These are phyloP conservation scores for Kregervanrija delftensis DNA, from an alignment of 805 yeast species.

Conservation along the genomic window DNA sequence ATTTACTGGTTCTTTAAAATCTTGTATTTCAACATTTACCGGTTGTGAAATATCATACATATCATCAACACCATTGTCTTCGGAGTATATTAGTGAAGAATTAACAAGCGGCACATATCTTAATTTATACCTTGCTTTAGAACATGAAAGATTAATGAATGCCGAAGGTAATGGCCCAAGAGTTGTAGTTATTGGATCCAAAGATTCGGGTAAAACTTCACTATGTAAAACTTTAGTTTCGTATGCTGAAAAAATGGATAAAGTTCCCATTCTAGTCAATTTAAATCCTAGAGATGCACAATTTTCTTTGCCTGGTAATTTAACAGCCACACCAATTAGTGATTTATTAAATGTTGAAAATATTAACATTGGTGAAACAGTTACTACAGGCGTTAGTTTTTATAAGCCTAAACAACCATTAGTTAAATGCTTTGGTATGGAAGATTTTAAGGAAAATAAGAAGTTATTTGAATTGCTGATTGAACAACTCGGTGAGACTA, in stretches of 20 bases:
- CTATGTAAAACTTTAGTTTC: slow-evolving; percentile 61
- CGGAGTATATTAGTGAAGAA: slow-evolving; percentile 67
- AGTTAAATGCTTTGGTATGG: slow-evolving; percentile 76
- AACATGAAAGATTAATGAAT: slow-evolving; percentile 36
- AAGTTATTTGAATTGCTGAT: slow-evolving; percentile 13
- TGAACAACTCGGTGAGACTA: slow-evolving; percentile 32
- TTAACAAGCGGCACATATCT: slow-evolving; percentile 57
- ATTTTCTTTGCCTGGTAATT: slow-evolving; percentile 64
- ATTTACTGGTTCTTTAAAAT: slow-evolving; percentile 45
- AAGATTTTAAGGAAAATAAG: slow-evolving; percentile 46
- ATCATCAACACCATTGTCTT: slow-evolving; percentile 29
- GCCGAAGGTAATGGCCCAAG: slow-evolving; percentile 32
- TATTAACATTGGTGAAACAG: slow-evolving; percentile 67
- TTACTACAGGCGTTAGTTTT: slow-evolving; percentile 66
- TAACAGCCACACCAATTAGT: slow-evolving; percentile 78
- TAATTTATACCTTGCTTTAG: slow-evolving; percentile 71
- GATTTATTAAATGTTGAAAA: slow-evolving; percentile 73
- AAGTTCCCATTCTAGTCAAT: slow-evolving; percentile 67
- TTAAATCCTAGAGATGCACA: slow-evolving; percentile 60
- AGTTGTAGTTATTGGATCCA: slow-evolving; percentile 70
- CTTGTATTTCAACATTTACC: slow-evolving; percentile 51
- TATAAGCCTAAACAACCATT: slow-evolving; percentile 86
- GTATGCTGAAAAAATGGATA: slow-evolving; percentile 69
- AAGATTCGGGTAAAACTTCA: slow-evolving; percentile 73
- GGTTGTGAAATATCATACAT: slow-evolving; percentile 60